A percentile compares a stretch with the other conserved stretches of the same genome.
phyloP scores from a whole-genome alignment of 306 rosid genomes.

The Quercus robur region DNA sequence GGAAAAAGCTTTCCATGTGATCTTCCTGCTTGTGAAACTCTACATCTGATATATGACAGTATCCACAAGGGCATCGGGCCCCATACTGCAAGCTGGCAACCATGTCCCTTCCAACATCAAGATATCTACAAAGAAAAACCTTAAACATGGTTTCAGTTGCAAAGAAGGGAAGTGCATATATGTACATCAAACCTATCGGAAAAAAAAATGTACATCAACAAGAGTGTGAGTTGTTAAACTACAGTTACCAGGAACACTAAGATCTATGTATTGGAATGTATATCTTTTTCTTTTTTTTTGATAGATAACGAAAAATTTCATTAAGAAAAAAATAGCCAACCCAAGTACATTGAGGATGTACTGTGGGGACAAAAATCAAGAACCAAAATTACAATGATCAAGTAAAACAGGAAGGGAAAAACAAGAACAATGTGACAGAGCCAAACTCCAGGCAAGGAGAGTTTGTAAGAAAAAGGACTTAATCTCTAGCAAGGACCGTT shows the following conservation, averaged over 20 bases:
- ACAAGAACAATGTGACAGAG: no score
- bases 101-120: slow-evolving; percentile 93
- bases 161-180: slow-evolving; percentile 1
- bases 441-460: no score
- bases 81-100: slow-evolving; percentile 89
- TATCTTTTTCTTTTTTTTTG: neutral
- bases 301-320: no score
- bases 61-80: slow-evolving; percentile 91
- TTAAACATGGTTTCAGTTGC: slow-evolving; percentile 6
- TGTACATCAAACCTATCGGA: no score
- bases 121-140: slow-evolving; percentile 61
- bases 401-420: no score
- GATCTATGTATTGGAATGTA: neutral
- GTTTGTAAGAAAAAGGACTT: no score
- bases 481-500: no score
- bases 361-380: no score
- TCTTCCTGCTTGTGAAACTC: slow-evolving; percentile 90
- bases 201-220: neutral
- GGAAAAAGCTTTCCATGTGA: slow-evolving; percentile 98
- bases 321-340: no score
- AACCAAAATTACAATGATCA: no score
- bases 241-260: neutral
- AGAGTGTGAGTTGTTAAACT: neutral
- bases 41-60: slow-evolving; percentile 93
- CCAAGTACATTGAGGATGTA: no score